Conservation (phyloP, 1,284 basidiomycete species). For the Rhodotorula sp. region DNA sequence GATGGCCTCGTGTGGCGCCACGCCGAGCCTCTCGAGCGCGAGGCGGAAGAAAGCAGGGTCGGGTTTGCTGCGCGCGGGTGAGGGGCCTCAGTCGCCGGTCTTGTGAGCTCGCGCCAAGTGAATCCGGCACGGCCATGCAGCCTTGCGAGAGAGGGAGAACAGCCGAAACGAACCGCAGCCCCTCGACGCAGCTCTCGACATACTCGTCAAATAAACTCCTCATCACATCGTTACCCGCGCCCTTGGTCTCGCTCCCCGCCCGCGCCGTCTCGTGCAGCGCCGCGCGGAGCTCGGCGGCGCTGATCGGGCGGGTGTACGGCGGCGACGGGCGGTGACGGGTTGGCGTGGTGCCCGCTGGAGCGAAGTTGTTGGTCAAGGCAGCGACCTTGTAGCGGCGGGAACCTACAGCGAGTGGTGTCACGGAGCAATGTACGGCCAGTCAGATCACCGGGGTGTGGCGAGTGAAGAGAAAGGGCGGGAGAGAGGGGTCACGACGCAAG, state of each 20-base stretch:
- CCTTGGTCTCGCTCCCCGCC: slow-evolving; percentile 6
- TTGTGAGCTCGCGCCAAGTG: neutral
- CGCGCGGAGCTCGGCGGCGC: slow-evolving; percentile 1
- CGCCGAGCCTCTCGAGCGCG: slow-evolving; percentile 47
- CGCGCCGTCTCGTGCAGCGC: neutral
- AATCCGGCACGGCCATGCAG: neutral
- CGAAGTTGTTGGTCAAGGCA: slow-evolving; percentile 52
- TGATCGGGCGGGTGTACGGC: neutral
- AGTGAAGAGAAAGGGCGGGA: neutral
- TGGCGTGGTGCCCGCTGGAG: slow-evolving; percentile 21
- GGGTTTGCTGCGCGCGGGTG: slow-evolving; percentile 48
- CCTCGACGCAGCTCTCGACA: slow-evolving; percentile 51
- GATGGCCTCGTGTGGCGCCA: slow-evolving; percentile 47
- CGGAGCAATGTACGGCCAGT: neutral
- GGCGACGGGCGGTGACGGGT: slow-evolving; percentile 1
- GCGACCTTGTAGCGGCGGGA: slow-evolving; percentile 48
- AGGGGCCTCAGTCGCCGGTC: neutral
- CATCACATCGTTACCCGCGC: slow-evolving; percentile 32
- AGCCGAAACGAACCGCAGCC: slow-evolving; percentile 43
- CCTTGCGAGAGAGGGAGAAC: neutral
- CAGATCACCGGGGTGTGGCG: too few relatives aligned
- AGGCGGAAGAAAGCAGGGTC: slow-evolving; percentile 51
- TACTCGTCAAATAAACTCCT: slow-evolving; percentile 49
- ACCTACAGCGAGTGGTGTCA: slow-evolving; percentile 30
- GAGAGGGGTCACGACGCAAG: neutral